Evolutionary conservation across 2,329 filamentous ascomycete genomes (phyloP).

Genomic region (Aspergillus ustus): DNA sequence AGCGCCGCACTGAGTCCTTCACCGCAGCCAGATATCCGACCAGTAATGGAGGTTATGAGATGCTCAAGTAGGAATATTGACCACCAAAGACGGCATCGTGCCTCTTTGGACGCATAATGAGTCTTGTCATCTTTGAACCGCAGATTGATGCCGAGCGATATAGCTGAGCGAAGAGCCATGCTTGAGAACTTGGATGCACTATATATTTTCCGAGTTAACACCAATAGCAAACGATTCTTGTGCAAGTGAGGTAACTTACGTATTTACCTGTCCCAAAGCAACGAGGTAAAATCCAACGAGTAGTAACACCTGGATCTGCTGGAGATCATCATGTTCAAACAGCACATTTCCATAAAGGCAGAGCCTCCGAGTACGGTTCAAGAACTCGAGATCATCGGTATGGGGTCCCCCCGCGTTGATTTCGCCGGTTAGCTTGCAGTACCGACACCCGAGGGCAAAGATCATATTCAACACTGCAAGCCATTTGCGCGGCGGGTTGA

Average conservation of each 20-base stretch:
- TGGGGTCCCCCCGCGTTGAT: constrained; percentile 29
- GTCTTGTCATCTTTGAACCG: constrained; percentile 41
- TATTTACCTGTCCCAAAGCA: constrained; percentile 46
- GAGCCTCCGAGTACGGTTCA: constrained; percentile 46
- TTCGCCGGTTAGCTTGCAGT: constrained; percentile 40
- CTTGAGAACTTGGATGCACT: constrained; percentile 48
- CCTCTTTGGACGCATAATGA: constrained; percentile 44
- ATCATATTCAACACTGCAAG: constrained; percentile 52
- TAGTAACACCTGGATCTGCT: constrained; percentile 48
- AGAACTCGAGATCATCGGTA: constrained; percentile 44
- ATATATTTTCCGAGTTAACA: not conserved
- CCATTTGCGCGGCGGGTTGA: constrained; percentile 40
- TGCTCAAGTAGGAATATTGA: constrained; percentile 48
- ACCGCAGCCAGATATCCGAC: constrained; percentile 44
- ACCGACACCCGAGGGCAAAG: constrained; percentile 50
- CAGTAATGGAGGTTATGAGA: constrained; percentile 47
- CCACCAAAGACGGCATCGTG: constrained; percentile 50
- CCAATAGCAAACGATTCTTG: not conserved
- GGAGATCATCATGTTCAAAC: constrained; percentile 48
- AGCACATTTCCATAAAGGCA: constrained; percentile 40
- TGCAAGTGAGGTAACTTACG: constrained; percentile 31
- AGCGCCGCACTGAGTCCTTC: constrained; percentile 45
- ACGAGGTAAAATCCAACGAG: constrained; percentile 48
- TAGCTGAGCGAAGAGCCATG: constrained; percentile 45
- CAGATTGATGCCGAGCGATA: constrained; percentile 49